Evolutionary conservation across 805 yeast genomes (phyloP).

Genomic region (Torulaspora gathmanii): DNA sequence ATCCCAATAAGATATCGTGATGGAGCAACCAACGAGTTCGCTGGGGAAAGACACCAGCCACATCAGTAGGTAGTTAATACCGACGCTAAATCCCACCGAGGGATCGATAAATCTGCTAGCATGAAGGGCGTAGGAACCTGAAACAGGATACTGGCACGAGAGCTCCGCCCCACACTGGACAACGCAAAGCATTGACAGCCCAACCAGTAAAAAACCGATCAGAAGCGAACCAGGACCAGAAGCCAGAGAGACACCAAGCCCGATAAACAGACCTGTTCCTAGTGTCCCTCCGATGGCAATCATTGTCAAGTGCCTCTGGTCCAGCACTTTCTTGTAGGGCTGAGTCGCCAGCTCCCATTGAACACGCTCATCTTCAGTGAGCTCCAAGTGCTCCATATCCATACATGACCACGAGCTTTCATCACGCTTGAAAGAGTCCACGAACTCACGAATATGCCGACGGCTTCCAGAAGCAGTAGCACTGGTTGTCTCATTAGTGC

Average conservation of each 20-base stretch:
- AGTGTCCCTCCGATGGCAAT: constrained; percentile 34
- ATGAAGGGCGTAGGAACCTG: constrained; percentile 54
- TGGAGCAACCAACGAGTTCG: constrained; percentile 52
- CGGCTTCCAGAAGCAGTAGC: too few relatives aligned
- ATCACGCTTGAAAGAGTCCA: constrained; percentile 2
- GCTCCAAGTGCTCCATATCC: constrained; percentile 9
- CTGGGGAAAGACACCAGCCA: constrained; percentile 53
- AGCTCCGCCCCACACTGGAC: constrained; percentile 40
- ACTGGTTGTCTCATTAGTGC: too few relatives aligned
- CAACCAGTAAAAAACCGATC: constrained; percentile 27
- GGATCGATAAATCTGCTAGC: constrained; percentile 55
- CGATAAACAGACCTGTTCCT: constrained; percentile 34
- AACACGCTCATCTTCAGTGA: constrained; percentile 11
- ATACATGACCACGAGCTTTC: constrained; percentile 1
- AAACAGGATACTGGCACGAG: constrained; percentile 47
- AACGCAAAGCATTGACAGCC: constrained; percentile 29
- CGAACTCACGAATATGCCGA: constrained; percentile 1
- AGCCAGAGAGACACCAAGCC: constrained; percentile 21
- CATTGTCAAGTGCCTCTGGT: constrained; percentile 30
- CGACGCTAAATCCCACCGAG: constrained; percentile 58
- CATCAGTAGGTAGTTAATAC: constrained; percentile 53
- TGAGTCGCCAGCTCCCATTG: constrained; percentile 17
- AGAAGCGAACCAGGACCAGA: constrained; percentile 30
- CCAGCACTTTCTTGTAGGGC: constrained; percentile 18
- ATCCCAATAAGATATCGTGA: constrained; percentile 48